Conservation (phyloP, 176 grass and related monocot genomes). For the Poa pratensis region DNA sequence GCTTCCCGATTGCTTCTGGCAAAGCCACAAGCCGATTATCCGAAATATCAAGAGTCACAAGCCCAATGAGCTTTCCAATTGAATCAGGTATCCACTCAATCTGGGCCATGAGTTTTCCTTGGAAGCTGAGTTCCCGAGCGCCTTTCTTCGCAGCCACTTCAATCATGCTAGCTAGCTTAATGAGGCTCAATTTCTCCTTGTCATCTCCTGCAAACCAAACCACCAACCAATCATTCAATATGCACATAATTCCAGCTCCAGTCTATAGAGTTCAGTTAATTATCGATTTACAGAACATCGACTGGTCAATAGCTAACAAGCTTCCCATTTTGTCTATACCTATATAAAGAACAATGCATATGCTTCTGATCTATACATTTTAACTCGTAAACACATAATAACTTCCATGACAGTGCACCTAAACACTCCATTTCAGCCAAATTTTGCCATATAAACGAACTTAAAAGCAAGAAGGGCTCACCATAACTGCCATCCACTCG, state of each 20-base stretch:
- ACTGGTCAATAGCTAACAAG: neutral
- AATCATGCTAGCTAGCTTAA: slow-evolving; percentile 91
- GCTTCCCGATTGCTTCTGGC: slow-evolving; percentile 73
- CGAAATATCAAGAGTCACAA: slow-evolving; percentile 84
- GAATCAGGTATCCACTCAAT: slow-evolving; percentile 99
- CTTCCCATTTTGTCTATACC: neutral
- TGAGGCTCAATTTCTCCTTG: slow-evolving; percentile 68
- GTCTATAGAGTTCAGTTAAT: neutral
- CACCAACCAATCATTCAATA: slow-evolving; percentile 41
- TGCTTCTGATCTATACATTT: too few relatives aligned
- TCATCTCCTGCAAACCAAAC: slow-evolving; percentile 60
- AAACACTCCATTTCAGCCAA: too few relatives aligned
- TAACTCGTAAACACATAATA: too few relatives aligned
- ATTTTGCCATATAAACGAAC: neutral
- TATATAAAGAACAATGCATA: neutral
- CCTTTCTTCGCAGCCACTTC: slow-evolving; percentile 88
- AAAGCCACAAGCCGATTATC: slow-evolving; percentile 74
- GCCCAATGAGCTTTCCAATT: slow-evolving; percentile 79
- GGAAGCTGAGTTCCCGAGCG: slow-evolving; percentile 60
- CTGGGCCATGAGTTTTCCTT: slow-evolving; percentile 73
- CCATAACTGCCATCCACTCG: slow-evolving; percentile 38
- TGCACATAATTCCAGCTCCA: slow-evolving; percentile 27
- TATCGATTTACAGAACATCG: neutral
- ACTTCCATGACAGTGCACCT: too few relatives aligned
- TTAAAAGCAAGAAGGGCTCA: slow-evolving; percentile 38